Base-by-base conservation (phyloP, 1,284 basidiomycete genomes). In the Phaffia rhodozyma region DNA sequence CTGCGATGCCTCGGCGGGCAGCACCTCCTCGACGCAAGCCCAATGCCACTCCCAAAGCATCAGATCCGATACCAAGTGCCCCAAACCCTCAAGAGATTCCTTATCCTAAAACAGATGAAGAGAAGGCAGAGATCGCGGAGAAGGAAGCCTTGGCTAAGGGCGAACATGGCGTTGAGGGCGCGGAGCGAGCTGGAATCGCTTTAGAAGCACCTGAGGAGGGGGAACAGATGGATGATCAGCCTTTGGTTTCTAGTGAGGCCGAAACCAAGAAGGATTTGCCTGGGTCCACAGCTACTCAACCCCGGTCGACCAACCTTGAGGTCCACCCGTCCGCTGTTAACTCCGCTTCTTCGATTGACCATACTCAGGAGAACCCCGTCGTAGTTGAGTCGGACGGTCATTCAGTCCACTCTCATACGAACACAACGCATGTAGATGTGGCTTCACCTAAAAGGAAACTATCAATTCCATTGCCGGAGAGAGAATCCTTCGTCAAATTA, bases 1-100 rank as follows among this genome's bases (percentile, higher is more conserved):
- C 68, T 5, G 67, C 66, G 6, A 67, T 71, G 50, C 68, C 68
- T 16, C 61, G 61, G 62, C 64, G 67, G 29, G 67, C 68, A 2
- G 68, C 62, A 49, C 66, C 67, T 55, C 68, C 67, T 1, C 47
- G 66, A 30, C 47, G 67, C 32, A 66, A 66, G 52, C 51, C 55
- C 9, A 47, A 38, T 21, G 58, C 53, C 16, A 53, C 62, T 2
- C 32, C 34, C n/a, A 61, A 25, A 13, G 20, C 54, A 29, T 53
- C 63, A 0, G 29, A 62, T 11, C 56, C 51, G 20, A 9, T 59
- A 3, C 56, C 59, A 0, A 48, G 7, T 48, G 60, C 60, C 25
- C 60, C 60, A 23, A 66, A 66, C 53, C 64, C 64, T 7, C 38
- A 32, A 50, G 64, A 66, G 43, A 49, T 51, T 5, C 60, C 64